Base-by-base conservation (phyloP, 495 filamentous ascomycete species). In the Aspergillus coremiiformis region DNA sequence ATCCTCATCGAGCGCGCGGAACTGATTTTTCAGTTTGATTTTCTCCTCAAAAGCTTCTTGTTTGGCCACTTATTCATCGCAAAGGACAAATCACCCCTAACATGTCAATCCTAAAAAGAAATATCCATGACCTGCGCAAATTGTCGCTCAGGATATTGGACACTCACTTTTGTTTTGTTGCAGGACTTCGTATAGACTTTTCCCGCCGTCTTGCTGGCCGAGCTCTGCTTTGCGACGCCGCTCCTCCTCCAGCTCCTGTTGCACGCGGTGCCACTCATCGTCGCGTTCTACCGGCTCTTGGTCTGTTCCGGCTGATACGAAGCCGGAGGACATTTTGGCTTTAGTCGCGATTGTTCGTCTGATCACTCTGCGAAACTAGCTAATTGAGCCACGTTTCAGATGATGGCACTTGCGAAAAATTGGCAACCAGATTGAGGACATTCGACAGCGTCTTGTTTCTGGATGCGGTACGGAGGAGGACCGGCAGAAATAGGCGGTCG, bases 1-100 rank as follows among this genome's bases (percentile, higher is more conserved):
- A 60, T 94, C 91, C 54, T 95, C 89, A 61, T 97, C 90, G 32
- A 98, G 80, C 8, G 89, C 80, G 48, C 90, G 85, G 72, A 96
- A 98, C 72, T 97, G 93, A 65, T 97, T 96, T 67, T 86, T 86
- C 41, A 98, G 67, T 53, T 84, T 80, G 51, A 81, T 81, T 56
- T 86, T 84, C 68, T 98, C 94, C 67, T 96, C 92, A 67, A 96
- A 95, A 45, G 89, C 90, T 61, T 95, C 91, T 71, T 97, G 90
- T 68, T 97, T 97, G 56, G 89, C 89, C 64, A 87, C 90, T 93
- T 27, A 4, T 27, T 55, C 20, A 55, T 44, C 39, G 39, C 47
- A 54, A 32, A 57, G 55, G 44, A 59, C 56, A 52, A 27, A 59
- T 65, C 65, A 66, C 63, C 15, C 69, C 78, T 79, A 67, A 75